Evolutionary conservation across 2,329 filamentous ascomycete species (phyloP).

Genomic region (Didymella glomerata): DNA sequence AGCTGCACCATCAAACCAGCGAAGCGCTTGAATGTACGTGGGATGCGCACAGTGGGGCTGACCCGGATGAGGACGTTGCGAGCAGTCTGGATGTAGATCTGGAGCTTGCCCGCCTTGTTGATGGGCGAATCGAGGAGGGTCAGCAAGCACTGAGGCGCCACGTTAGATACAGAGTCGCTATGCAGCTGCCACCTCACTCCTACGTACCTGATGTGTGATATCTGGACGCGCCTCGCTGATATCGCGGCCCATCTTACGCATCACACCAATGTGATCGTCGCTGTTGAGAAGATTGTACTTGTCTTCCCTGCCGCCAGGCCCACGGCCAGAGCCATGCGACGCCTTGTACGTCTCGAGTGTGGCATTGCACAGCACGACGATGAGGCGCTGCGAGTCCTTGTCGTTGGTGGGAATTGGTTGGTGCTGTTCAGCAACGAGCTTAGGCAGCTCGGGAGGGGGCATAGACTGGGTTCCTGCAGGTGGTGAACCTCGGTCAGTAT

Average conservation of each 20-base stretch:
- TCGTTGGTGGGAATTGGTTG: conserved; percentile 83
- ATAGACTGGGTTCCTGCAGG: conserved; percentile 79
- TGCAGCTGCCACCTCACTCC: conserved; percentile 18
- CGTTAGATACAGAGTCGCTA: conserved; percentile 30
- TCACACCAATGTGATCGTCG: conserved; percentile 98
- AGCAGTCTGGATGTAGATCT: conserved; percentile 98
- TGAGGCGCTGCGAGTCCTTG: conserved; percentile 89
- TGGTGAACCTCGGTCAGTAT: conserved; percentile 35
- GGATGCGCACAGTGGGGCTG: conserved; percentile 96
- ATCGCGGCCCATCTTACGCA: conserved; percentile 99
- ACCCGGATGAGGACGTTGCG: conserved; percentile 98
- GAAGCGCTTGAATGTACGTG: conserved; percentile 98
- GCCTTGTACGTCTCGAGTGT: conserved; percentile 98
- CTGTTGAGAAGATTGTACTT: conserved; percentile 98
- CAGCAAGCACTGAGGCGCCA: conserved; percentile 78
- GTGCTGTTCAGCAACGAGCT: conserved; percentile 92
- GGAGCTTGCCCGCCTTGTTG: conserved; percentile 96
- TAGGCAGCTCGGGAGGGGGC: conserved; percentile 87
- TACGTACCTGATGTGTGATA: conserved; percentile 93
- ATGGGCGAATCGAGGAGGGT: conserved; percentile 97
- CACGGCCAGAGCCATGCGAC: conserved; percentile 72
- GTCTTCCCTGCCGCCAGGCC: conserved; percentile 77
- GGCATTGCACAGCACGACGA: conserved; percentile 96
- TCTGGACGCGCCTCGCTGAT: conserved; percentile 97
- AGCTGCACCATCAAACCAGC: conserved; percentile 98